Evolutionary conservation across 2,329 filamentous ascomycete species (phyloP), one percentile per base, ranked within the genome.

Genomic region (Dactylellina haptotyla): DNA sequence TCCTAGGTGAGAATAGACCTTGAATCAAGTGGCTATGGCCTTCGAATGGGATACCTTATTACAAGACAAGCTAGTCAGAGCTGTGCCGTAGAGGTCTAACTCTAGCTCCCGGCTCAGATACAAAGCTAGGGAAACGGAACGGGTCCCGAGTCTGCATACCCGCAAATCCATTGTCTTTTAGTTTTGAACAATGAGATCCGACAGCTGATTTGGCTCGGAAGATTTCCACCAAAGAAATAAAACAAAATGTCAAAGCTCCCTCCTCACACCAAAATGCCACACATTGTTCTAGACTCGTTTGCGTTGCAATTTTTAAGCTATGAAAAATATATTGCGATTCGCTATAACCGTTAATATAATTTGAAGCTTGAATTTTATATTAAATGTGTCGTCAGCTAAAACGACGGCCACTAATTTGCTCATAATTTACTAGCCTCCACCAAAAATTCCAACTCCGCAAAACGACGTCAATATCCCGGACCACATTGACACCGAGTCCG

Each of bases 401-500:
- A n/a, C 20, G 5, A 6, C 25, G 9, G 30, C n/a, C n/a, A n/a
- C n/a, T n/a, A n/a, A n/a, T n/a, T n/a, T n/a, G 48, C 28, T 32
- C 20, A 23, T 28, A n/a, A 9, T 4, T 53, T 30, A 65, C 50
- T 39, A 57, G 61, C 48, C 61, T 16, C 43, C 48, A 30, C 50
- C 5, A 67, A 58, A 48, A 18, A 16, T 26, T 32, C 53, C 46
- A 67, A 53, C 63, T 67, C 54, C 43, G 63, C 43, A 59, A 57
- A 67, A 67, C 63, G 45, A 67, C 63, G 63, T 58, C 54, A 53
- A 59, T 59, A 59, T 53, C 63, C 54, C 48, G 43, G 53, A 66
- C 23, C 30, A 57, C 39, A 50, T 46, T 59, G 53, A 23, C 45
- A 45, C 63, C 63, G 63, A 50, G 34, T 59, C 63, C 63, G 53